phyloP scores from a whole-genome alignment of 2,329 filamentous ascomycete genomes.

The Trichophyton equinum region DNA sequence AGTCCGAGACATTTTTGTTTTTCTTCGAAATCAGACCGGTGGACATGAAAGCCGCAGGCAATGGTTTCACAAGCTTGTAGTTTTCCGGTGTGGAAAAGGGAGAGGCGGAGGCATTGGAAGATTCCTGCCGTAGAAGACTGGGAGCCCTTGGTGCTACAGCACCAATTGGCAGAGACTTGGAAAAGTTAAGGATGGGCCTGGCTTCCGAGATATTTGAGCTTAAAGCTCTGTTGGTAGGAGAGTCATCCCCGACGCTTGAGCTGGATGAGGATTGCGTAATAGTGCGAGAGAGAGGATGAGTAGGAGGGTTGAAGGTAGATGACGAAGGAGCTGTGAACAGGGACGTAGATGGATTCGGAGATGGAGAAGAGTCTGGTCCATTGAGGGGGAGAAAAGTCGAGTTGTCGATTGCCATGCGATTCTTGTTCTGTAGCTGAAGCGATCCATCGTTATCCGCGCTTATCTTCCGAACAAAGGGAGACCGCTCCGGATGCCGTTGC shows the following conservation, averaged over 20 bases:
- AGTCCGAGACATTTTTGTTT: conserved; percentile 66
- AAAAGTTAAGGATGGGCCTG: conserved; percentile 48
- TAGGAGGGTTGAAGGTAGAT: conserved; percentile 29
- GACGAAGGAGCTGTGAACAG: conserved; percentile 23
- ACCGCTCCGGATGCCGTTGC: conserved; percentile 61
- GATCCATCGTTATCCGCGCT: conserved; percentile 36
- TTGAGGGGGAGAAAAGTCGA: conserved; percentile 51
- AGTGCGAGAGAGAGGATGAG: conserved; percentile 76
- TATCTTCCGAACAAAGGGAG: conserved; percentile 35
- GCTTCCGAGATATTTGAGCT: conserved; percentile 41
- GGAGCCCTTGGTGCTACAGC: conserved; percentile 34
- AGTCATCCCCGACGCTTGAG: conserved; percentile 64
- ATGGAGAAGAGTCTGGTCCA: conserved; percentile 53
- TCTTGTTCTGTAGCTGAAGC: conserved; percentile 44
- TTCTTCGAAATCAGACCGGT: conserved; percentile 93
- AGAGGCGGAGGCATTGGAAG: conserved; percentile 38
- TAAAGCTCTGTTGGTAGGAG: conserved; percentile 50
- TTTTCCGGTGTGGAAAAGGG: conserved; percentile 60
- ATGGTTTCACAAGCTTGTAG: conserved; percentile 64
- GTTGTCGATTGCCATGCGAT: conserved; percentile 68
- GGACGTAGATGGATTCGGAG: conserved; percentile 42
- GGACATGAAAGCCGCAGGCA: conserved; percentile 79
- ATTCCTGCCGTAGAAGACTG: conserved; percentile 36
- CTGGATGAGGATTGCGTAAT: conserved; percentile 77
- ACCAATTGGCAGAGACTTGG: conserved; percentile 62